These are phyloP conservation scores for Clavispora asparagi DNA, from an alignment of 805 yeast species.

Conservation along the genomic window DNA sequence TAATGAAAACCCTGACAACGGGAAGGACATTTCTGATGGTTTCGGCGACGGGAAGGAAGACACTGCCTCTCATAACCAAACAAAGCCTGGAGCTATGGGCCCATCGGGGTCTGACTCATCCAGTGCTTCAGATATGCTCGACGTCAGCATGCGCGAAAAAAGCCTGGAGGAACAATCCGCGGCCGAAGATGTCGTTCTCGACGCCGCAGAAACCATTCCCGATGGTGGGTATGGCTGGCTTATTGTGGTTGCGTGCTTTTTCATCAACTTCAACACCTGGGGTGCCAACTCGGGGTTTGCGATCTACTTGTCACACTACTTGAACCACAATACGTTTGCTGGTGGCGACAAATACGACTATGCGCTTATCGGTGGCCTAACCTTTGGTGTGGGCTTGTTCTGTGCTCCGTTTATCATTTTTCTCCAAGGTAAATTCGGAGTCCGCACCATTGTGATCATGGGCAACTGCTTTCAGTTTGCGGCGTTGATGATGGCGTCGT, in stretches of 20 bases:
- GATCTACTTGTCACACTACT: slow-evolving; percentile 53
- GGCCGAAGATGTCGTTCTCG: neutral
- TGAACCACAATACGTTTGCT: slow-evolving; percentile 42
- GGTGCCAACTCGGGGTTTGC: slow-evolving; percentile 72
- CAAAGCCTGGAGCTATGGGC: neutral
- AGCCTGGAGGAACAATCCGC: neutral
- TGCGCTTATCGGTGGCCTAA: slow-evolving; percentile 64
- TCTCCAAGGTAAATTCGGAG: slow-evolving; percentile 44
- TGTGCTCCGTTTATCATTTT: slow-evolving; percentile 51
- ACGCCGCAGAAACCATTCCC: slow-evolving; percentile 5
- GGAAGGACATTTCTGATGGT: neutral
- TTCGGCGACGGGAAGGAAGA: neutral
- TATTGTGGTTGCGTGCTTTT: slow-evolving; percentile 43
- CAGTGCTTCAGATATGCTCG: neutral
- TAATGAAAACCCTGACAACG: too few species aligned
- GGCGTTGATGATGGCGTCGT: slow-evolving; percentile 57
- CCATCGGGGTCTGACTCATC: neutral
- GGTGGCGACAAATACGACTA: slow-evolving; percentile 57
- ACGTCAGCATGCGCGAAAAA: neutral
- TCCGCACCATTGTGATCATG: slow-evolving; percentile 39
- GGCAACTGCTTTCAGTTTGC: slow-evolving; percentile 51
- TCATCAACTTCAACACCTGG: slow-evolving; percentile 61
- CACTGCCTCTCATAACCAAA: neutral
- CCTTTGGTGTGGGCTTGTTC: slow-evolving; percentile 56
- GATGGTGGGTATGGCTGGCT: slow-evolving; percentile 75